Percentiles rank a stretch among this genome's conserved stretches.
Conservation (phyloP, 352 stramenopile genomes). For the Thalassiosira mediterranea region DNA sequence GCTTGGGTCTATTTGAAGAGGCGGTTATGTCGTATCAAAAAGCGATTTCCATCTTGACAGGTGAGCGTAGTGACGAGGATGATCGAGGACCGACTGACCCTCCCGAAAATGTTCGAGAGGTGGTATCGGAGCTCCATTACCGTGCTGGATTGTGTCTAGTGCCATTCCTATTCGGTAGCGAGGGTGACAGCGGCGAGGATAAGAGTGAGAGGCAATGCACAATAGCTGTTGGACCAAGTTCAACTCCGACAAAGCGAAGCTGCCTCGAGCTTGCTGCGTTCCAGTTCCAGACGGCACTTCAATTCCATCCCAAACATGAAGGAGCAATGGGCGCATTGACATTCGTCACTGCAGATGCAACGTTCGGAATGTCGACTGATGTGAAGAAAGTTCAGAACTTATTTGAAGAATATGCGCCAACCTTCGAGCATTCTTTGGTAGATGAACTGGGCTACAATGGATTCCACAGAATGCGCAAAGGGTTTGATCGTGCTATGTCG, state of each 20-base stretch:
- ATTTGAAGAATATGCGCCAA: conserved; percentile 77
- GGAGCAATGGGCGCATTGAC: conserved; percentile 69
- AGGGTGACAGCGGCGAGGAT: conserved; percentile 18
- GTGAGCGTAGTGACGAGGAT: neutral
- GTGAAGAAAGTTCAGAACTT: conserved; percentile 60
- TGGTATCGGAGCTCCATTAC: conserved; percentile 76
- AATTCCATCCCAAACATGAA: conserved; percentile 59
- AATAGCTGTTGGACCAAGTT: conserved; percentile 37
- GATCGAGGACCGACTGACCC: conserved; percentile 61
- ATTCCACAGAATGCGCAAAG: conserved; percentile 62
- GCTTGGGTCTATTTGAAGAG: conserved; percentile 57
- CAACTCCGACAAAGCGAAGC: conserved; percentile 27
- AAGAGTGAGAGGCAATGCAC: conserved; percentile 35
- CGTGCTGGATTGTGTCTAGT: conserved; percentile 53
- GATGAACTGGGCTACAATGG: conserved; percentile 75
- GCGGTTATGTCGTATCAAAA: conserved; percentile 69
- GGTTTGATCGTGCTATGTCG: conserved; percentile 63
- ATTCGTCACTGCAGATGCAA: conserved; percentile 75
- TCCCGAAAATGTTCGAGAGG: conserved; percentile 49
- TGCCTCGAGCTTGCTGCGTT: conserved; percentile 66
- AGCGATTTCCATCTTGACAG: conserved; percentile 64
- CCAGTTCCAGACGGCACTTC: conserved; percentile 59
- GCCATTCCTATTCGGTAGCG: conserved; percentile 17
- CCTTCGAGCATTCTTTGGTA: conserved; percentile 78
- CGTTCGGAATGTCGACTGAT: conserved; percentile 73